Conservation (phyloP, 2,329 filamentous ascomycete species). For the Hypoxylon sp. region DNA sequence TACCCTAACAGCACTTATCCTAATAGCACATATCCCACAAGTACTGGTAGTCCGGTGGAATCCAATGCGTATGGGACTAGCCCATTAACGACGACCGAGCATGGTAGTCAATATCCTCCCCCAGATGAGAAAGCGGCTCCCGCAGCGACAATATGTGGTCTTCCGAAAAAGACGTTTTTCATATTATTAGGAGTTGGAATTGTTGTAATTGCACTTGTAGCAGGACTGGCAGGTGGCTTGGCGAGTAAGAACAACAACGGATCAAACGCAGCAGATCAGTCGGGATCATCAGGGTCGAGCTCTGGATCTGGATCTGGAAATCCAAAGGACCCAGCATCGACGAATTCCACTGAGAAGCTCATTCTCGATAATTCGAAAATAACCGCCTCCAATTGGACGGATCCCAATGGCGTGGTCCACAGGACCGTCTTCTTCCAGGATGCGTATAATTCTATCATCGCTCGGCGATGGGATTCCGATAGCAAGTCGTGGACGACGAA, state of each 20-base stretch:
- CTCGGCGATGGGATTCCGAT: conserved; percentile 44
- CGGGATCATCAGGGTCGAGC: conserved; percentile 22
- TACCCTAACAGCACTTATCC: conserved; percentile 10
- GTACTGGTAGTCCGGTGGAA: conserved; percentile 28
- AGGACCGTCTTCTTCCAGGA: conserved; percentile 48
- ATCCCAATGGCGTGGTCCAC: conserved; percentile 37
- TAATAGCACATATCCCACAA: conserved; percentile 28
- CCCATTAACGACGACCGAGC: conserved; percentile 15
- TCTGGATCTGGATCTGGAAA: conserved; percentile 10
- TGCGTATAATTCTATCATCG: conserved; percentile 43
- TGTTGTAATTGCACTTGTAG: conserved; percentile 36
- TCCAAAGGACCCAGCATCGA: conserved; percentile 14
- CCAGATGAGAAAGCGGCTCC: conserved; percentile 32
- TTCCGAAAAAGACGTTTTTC: conserved; percentile 42
- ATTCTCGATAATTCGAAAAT: conserved; percentile 44
- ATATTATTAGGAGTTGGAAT: conserved; percentile 40
- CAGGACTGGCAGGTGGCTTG: conserved; percentile 39
- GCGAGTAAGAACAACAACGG: conserved; percentile 23
- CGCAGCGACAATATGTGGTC: conserved; percentile 44
- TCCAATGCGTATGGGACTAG: conserved; percentile 27
- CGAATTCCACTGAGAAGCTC: conserved; percentile 33
- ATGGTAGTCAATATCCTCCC: conserved; percentile 20
- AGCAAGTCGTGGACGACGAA: conserved; percentile 48
- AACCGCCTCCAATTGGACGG: conserved; percentile 47
- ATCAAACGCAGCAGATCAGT: neutral